phyloP scores from a whole-genome alignment of 2,329 filamentous ascomycete species.

The Diaporthe sp. region DNA sequence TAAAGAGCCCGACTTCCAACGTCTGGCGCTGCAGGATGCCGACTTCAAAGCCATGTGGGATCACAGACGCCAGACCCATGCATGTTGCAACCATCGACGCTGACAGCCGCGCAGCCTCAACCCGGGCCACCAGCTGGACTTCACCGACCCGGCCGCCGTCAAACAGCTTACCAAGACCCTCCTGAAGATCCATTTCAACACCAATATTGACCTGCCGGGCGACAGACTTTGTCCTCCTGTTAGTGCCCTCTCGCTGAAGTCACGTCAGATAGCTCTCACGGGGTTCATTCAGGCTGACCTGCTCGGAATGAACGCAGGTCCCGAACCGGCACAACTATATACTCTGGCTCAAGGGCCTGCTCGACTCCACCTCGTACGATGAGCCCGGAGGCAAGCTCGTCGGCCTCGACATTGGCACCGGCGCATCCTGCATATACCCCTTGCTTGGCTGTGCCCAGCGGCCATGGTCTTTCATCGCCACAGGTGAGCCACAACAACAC shows the following conservation, averaged over 20 bases:
- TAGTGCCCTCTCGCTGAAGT: slow-evolving; percentile 38
- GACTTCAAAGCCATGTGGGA: slow-evolving; percentile 55
- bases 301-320: slow-evolving; percentile 50
- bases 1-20: slow-evolving; percentile 54
- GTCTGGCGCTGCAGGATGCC: slow-evolving; percentile 52
- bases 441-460: slow-evolving; percentile 79
- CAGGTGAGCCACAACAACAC: slow-evolving; percentile 48
- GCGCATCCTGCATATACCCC: slow-evolving; percentile 91
- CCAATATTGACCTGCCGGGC: slow-evolving; percentile 76
- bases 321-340: slow-evolving; percentile 87
- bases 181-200: slow-evolving; percentile 78
- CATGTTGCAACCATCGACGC: neutral
- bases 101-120: slow-evolving; percentile 45
- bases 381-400: slow-evolving; percentile 60
- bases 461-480: slow-evolving; percentile 79
- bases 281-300: slow-evolving; percentile 18
- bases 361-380: slow-evolving; percentile 76
- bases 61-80: neutral
- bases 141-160: slow-evolving; percentile 80
- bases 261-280: neutral
- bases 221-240: slow-evolving; percentile 91
- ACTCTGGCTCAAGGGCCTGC: slow-evolving; percentile 83
- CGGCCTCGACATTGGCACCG: slow-evolving; percentile 89
- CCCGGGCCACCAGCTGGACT: slow-evolving; percentile 72
- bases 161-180: slow-evolving; percentile 85